Percentiles rank a stretch among this genome's conserved stretches.
Evolutionary conservation across 2,329 filamentous ascomycete genomes (phyloP).

Genomic region (Geosmithia putterillii): DNA sequence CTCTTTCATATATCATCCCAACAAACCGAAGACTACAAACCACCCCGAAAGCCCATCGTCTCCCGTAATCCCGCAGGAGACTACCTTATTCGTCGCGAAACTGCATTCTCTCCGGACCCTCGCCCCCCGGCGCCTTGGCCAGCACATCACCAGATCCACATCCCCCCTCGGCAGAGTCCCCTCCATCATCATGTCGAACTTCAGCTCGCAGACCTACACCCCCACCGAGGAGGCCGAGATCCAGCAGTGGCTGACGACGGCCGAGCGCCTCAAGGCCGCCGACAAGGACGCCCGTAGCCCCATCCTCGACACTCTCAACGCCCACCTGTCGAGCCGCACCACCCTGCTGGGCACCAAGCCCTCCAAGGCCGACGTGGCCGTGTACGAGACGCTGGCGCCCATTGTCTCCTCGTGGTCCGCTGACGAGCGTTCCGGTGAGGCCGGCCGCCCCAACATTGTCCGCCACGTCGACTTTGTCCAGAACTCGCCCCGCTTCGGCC

Average conservation of each 20-base stretch:
- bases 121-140: constrained; percentile 21
- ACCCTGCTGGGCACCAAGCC: constrained; percentile 85
- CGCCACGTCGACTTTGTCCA: constrained; percentile 91
- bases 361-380: constrained; percentile 72
- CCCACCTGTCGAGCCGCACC: constrained; percentile 76
- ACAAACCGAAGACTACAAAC: too few relatives aligned
- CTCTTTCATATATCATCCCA: neutral
- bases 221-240: constrained; percentile 76
- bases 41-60: too few relatives aligned
- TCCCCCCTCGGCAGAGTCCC: constrained; percentile 11
- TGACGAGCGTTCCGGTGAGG: constrained; percentile 80
- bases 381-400: constrained; percentile 69
- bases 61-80: neutral
- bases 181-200: constrained; percentile 40
- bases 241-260: constrained; percentile 75
- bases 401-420: constrained; percentile 67
- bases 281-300: constrained; percentile 51
- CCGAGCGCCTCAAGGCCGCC: constrained; percentile 46
- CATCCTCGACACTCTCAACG: constrained; percentile 70
- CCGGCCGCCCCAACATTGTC: constrained; percentile 83
- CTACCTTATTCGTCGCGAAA: constrained; percentile 12
- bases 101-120: constrained; percentile 27
- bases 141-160: too few relatives aligned
- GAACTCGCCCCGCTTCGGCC: constrained; percentile 64
- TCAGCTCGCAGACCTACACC: constrained; percentile 59